Evolutionary conservation across 441 rosid species (phyloP).

Genomic region (Eruca vesicaria): DNA sequence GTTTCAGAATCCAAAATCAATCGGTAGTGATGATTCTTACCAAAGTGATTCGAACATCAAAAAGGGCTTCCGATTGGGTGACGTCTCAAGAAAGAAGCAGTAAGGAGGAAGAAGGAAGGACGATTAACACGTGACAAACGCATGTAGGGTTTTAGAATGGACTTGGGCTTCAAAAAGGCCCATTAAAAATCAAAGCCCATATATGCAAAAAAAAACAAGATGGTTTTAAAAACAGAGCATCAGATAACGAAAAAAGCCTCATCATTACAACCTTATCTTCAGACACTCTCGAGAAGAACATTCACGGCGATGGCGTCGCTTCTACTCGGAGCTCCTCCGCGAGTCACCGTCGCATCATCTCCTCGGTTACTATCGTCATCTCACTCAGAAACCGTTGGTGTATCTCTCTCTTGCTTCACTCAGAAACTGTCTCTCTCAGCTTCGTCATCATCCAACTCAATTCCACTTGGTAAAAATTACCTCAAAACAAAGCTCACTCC

Average conservation of each 20-base stretch:
- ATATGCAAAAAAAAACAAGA: neutral
- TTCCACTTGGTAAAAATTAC: constrained; percentile 41
- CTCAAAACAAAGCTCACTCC: neutral
- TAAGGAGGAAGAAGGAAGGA: neutral
- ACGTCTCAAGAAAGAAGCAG: too few species aligned
- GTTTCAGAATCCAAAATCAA: too few species aligned
- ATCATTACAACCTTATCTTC: constrained; percentile 25
- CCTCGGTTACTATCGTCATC: constrained; percentile 44
- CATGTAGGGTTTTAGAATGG: constrained; percentile 20
- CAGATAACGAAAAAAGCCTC: constrained; percentile 3
- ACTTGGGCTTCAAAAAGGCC: constrained; percentile 2
- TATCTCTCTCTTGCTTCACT: constrained; percentile 38
- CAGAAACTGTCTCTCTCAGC: constrained; percentile 42
- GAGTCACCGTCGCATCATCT: constrained; percentile 22
- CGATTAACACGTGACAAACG: constrained; percentile 32
- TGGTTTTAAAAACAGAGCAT: too few species aligned
- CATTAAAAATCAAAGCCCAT: neutral
- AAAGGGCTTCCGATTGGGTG: too few species aligned
- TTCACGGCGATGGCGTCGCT: constrained; percentile 51
- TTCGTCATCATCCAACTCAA: constrained; percentile 34
- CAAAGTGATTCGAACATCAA: too few species aligned
- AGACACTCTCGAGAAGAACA: neutral
- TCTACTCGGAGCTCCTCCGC: constrained; percentile 48
- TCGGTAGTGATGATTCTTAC: too few species aligned
- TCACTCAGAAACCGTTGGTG: constrained; percentile 49